Base-by-base conservation (phyloP, 2,329 filamentous ascomycete genomes). In the Penicillium sp. region DNA sequence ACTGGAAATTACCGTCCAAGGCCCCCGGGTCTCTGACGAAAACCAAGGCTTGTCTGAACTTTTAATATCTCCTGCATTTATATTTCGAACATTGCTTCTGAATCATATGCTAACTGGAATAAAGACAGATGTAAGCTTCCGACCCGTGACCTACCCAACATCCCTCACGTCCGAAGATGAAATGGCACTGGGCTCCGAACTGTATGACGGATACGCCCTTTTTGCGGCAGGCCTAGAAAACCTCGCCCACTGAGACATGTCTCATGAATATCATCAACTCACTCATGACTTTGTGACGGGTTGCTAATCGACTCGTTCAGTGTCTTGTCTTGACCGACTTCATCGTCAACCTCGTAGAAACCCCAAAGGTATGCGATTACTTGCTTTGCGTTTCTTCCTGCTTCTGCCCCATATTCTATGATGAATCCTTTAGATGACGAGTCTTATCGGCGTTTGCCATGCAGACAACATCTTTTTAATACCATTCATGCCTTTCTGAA, bases 181-280 rank as follows among this genome's bases (percentile, higher is more conserved):
- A 74, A 63, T 83, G 91, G 92, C 92, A 96, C 92, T 96, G 92
- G 92, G 92, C 92, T 93, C 92, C 89, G 92, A 96, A 74, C 73
- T 75, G 74, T 77, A 87, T 92, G 92, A 92, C 82, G 90, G 92
- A 87, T 85, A 89, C 86, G 91, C 92, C 91, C 57, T 72, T 79
- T 85, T 90, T 91, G 91, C 79, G 92, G 91, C 92, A 96, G 92
- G 92, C 92, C 91, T 96, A 96, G 92, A 96, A 96, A 96, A 96
- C 93, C 92, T 96, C 87, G 92, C 91, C 92, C 90, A 93, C 92
- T 96, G 92, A 96, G 80, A 72, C 61, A 55, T 50, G 29, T 45
- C 53, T 61, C 67, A 54, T 49, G 54, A 42, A 50, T 61, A 51
- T 56, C 57, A 67, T 63, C 53, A 54, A 57, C 59, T 67, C 61